Conservation (phyloP, 2,329 filamentous ascomycete species). For the Sporothrix schenckii region DNA sequence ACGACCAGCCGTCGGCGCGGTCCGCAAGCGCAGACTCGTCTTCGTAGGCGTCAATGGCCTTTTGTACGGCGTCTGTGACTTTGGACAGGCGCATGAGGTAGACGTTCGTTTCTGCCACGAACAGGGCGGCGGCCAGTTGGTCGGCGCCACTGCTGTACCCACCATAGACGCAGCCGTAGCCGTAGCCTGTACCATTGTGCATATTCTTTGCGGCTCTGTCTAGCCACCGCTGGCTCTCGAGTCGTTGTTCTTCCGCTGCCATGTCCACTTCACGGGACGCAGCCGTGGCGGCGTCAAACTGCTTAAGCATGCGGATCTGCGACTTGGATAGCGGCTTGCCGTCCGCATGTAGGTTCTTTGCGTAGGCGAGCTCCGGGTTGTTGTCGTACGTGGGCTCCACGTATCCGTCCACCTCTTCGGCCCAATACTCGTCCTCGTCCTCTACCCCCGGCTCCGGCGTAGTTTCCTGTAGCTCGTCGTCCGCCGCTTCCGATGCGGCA, state of each 20-base stretch:
- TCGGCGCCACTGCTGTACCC: neutral
- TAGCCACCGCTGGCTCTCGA: neutral
- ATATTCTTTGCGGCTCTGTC: neutral
- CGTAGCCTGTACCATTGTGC: neutral
- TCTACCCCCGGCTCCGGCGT: neutral
- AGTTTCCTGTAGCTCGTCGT: neutral
- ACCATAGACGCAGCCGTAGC: neutral
- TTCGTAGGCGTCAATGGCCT: neutral
- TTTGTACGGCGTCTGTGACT: conserved; percentile 7
- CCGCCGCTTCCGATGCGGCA: neutral
- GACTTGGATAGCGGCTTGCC: neutral
- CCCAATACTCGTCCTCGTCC: neutral
- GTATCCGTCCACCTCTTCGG: neutral
- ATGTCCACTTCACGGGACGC: neutral
- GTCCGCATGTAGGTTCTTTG: neutral
- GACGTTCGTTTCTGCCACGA: conserved; percentile 31
- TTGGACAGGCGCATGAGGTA: conserved; percentile 30
- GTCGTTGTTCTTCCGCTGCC: neutral
- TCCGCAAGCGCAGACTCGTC: neutral
- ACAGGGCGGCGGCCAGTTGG: conserved; percentile 24
- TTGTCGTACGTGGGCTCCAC: neutral
- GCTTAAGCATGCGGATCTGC: neutral
- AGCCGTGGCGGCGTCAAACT: neutral
- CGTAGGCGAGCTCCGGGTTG: neutral
- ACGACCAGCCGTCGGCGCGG: neutral